Conservation (phyloP, 441 rosid species). For the Capsella rubella region DNA sequence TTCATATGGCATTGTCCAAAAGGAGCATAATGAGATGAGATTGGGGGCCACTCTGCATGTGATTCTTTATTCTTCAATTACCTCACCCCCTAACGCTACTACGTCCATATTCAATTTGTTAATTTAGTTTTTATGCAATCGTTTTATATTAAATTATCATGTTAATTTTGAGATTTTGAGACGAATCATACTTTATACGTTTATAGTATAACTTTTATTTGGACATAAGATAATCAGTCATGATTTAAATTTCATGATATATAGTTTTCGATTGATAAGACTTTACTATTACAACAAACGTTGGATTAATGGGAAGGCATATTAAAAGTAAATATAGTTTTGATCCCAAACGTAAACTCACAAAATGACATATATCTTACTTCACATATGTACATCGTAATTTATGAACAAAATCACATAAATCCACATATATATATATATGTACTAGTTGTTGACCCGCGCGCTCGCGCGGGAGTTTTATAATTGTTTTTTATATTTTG, state of each 20-base stretch:
- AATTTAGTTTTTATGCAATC: neutral
- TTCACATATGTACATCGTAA: neutral
- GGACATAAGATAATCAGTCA: neutral
- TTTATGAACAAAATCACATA: neutral
- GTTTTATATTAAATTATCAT: neutral
- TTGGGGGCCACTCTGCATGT: constrained; percentile 37
- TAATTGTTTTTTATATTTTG: no score
- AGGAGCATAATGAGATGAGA: constrained; percentile 30
- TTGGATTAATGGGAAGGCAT: neutral
- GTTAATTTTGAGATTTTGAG: neutral
- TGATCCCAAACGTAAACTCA: neutral
- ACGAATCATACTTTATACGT: neutral
- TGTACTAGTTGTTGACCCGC: no score
- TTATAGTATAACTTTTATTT: neutral
- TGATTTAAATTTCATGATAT: neutral
- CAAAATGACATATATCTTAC: neutral
- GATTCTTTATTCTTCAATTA: constrained; percentile 26
- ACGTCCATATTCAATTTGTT: neutral
- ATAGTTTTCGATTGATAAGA: neutral
- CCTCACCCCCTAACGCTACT: constrained; percentile 16
- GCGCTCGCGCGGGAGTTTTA: no score
- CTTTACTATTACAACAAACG: neutral
- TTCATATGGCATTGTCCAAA: constrained; percentile 35
- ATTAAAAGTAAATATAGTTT: neutral
- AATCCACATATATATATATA: neutral